phyloP scores from a whole-genome alignment of 106 monocot genomes.

The Chionographis japonica region DNA sequence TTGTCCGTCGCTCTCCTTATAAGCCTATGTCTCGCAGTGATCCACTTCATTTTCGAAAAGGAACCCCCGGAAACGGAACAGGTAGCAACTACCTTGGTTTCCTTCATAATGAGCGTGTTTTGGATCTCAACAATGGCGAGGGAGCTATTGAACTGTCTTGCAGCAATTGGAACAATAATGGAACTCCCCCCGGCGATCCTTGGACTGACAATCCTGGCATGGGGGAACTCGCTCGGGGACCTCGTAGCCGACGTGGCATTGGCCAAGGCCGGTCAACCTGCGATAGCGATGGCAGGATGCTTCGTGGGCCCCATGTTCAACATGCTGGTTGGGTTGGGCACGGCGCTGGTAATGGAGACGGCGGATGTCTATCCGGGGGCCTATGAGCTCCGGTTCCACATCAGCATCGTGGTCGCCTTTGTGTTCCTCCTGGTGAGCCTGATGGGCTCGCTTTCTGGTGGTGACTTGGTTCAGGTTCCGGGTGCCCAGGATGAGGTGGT shows the following conservation, averaged over 20 bases:
- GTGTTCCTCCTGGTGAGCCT: conserved; percentile 86
- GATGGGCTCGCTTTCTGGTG: conserved; percentile 83
- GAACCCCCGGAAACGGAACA: conserved; percentile 54
- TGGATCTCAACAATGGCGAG: conserved; percentile 98
- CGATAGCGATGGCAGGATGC: conserved; percentile 91
- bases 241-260: conserved; percentile 88
- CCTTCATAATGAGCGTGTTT: conserved; percentile 88
- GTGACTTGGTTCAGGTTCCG: conserved; percentile 87
- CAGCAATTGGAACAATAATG: conserved; percentile 55
- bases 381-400: conserved; percentile 63
- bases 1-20: conserved; percentile 63
- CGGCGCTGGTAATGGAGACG: conserved; percentile 64
- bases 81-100: conserved; percentile 26
- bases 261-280: conserved; percentile 77
- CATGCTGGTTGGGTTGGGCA: conserved; percentile 87
- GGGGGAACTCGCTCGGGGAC: conserved; percentile 95
- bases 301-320: conserved; percentile 99
- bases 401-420: conserved; percentile 82
- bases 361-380: conserved; percentile 53
- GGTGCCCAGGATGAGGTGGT: conserved; percentile 50
- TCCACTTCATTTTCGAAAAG: conserved; percentile 56
- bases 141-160: conserved; percentile 71
- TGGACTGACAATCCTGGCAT: conserved; percentile 89
- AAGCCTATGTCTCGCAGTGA: conserved; percentile 42
- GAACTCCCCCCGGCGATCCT: conserved; percentile 73